These are phyloP conservation scores for Colletotrichum filicis DNA, from an alignment of 2,329 filamentous ascomycete genomes.

Conservation along the genomic window DNA sequence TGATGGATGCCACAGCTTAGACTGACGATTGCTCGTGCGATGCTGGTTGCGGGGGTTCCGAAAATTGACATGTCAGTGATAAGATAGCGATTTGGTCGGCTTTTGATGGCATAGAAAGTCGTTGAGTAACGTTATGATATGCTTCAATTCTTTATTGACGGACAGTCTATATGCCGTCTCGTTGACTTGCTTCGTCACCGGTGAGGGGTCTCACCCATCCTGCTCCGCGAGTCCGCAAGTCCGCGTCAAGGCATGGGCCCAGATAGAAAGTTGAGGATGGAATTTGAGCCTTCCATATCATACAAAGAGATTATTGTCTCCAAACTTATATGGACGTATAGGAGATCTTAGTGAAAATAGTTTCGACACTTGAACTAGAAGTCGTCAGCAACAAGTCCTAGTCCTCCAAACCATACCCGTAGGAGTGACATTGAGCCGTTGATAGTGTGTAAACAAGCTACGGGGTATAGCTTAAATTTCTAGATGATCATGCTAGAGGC, in stretches of 20 bases:
- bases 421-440: too few species aligned
- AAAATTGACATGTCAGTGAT: not conserved
- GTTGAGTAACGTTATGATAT: not conserved
- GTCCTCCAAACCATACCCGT: too few species aligned
- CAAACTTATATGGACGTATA: too few species aligned
- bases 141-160: not conserved
- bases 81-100: not conserved
- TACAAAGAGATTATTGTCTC: too few species aligned
- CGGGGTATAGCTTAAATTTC: too few species aligned
- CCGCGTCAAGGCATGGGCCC: not conserved
- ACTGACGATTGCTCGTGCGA: not conserved
- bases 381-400: too few species aligned
- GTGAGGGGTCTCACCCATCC: not conserved
- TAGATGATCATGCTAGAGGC: too few species aligned
- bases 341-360: too few species aligned
- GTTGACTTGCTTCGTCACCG: not conserved
- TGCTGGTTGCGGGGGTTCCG: not conserved
- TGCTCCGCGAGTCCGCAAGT: not conserved
- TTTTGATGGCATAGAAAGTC: not conserved
- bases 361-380: too few species aligned
- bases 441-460: too few species aligned
- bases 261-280: too few species aligned
- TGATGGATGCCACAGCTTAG: conserved; percentile 8
- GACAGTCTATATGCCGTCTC: not conserved
- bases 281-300: too few species aligned